Conservation (phyloP, 2,329 filamentous ascomycete species). For the Gaeumannomyces tritici region DNA sequence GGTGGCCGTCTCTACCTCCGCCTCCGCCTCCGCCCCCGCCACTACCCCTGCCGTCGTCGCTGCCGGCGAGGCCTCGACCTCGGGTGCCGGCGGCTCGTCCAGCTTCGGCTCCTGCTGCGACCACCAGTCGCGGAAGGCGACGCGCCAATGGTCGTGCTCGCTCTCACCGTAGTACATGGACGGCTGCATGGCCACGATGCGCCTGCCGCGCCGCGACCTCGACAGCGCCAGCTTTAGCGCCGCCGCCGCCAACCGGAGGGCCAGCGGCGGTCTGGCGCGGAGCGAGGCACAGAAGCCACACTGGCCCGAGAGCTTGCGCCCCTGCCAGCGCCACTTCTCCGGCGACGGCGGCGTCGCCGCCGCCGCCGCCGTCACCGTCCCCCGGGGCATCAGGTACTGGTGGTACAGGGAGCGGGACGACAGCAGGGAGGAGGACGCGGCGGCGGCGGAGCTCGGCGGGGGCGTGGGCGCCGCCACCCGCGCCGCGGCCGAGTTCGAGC, state of each 20-base stretch:
- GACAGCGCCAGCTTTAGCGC: not conserved
- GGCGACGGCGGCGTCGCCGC: not conserved
- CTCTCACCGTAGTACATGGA: not conserved
- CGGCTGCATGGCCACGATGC: not conserved
- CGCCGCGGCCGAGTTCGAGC: not conserved
- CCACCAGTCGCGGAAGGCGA: not conserved
- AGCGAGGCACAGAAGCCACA: not conserved
- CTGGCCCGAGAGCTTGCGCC: not conserved
- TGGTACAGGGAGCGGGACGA: not conserved
- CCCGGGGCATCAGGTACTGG: not conserved
- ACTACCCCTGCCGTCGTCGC: not conserved
- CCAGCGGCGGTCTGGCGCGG: not conserved
- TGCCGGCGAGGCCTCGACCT: not conserved
- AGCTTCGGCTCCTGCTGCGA: not conserved
- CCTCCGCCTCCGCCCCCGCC: no score
- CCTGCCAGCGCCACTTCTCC: not conserved
- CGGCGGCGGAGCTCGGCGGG: not conserved
- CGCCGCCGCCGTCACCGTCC: not conserved
- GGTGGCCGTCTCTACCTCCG: not conserved
- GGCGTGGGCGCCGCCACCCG: not conserved
- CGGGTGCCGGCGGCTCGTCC: no score
- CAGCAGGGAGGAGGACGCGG: not conserved
- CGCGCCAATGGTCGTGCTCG: not conserved
- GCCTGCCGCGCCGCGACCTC: not conserved
- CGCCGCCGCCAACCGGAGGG: not conserved